A percentile compares a stretch with the other conserved stretches of the same genome.
These are phyloP conservation scores for Apiospora rasikravindrae DNA, from an alignment of 2,329 filamentous ascomycete species.

Conservation along the genomic window DNA sequence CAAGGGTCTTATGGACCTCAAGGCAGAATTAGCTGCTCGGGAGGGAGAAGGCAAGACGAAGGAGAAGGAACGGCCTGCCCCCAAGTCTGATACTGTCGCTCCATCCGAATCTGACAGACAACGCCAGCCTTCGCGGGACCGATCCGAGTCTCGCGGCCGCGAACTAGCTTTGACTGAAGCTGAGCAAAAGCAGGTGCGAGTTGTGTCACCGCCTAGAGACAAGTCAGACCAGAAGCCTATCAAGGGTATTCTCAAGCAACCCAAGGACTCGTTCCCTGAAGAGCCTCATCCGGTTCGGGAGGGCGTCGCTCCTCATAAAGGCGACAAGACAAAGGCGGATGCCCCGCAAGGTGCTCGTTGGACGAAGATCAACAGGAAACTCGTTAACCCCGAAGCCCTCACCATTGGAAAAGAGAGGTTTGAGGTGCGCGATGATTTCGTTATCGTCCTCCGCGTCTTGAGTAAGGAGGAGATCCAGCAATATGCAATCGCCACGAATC, in stretches of 20 bases:
- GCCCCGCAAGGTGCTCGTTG: conserved; percentile 82
- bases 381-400: conserved; percentile 89
- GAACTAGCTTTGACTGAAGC: conserved; percentile 40
- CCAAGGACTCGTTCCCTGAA: conserved; percentile 84
- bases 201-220: conserved; percentile 74
- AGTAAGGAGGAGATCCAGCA: conserved; percentile 88
- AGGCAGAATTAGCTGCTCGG: conserved; percentile 55
- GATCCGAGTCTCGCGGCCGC: conserved; percentile 48
- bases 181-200: conserved; percentile 57
- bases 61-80: conserved; percentile 25
- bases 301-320: conserved; percentile 92
- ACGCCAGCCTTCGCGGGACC: conserved; percentile 26
- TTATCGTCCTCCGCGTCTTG: conserved; percentile 88
- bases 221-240: conserved; percentile 70
- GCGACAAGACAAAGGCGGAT: conserved; percentile 74
- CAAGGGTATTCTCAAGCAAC: conserved; percentile 85
- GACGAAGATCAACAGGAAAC: conserved; percentile 88
- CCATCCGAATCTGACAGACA: conserved; percentile 27
- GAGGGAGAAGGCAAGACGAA: conserved; percentile 38
- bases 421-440: conserved; percentile 90
- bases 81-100: conserved; percentile 25
- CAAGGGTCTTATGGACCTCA: conserved; percentile 53
- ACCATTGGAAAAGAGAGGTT: conserved; percentile 88
- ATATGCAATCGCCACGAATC: conserved; percentile 80
- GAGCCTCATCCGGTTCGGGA: conserved; percentile 83